Evolutionary conservation across 108 stramenopile genomes (phyloP).

Genomic region (Pseudonitzschia pungens): DNA sequence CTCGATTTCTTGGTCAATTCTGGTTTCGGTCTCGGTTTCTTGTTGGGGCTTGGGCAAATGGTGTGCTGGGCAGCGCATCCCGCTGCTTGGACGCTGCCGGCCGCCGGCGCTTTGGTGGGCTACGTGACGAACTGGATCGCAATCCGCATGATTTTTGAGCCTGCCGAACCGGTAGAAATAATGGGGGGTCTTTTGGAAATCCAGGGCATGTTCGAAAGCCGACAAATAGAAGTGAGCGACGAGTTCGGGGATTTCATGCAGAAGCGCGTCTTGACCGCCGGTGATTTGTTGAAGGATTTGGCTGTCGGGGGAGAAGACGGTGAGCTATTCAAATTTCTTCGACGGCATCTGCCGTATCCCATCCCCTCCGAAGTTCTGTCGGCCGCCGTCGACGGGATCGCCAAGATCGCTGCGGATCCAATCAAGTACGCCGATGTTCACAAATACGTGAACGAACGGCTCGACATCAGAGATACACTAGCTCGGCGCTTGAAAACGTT

Average conservation of each 20-base stretch:
- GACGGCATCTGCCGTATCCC: conserved; percentile 68
- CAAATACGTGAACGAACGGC: conserved; percentile 54
- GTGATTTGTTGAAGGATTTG: conserved; percentile 54
- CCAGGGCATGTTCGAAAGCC: conserved; percentile 88
- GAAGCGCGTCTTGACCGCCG: conserved; percentile 57
- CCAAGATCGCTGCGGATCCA: conserved; percentile 55
- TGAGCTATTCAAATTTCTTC: conserved; percentile 59
- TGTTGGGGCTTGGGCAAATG: conserved; percentile 86
- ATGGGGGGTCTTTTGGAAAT: conserved; percentile 51
- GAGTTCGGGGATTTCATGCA: conserved; percentile 75
- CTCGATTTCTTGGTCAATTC: conserved; percentile 82
- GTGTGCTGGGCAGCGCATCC: conserved; percentile 67
- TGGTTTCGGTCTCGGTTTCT: conserved; percentile 87
- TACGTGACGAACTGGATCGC: conserved; percentile 90
- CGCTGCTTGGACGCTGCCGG: conserved; percentile 86
- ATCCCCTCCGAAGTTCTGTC: conserved; percentile 58
- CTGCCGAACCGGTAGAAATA: conserved; percentile 69
- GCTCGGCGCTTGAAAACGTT: conserved; percentile 66
- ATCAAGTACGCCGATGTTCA: conserved; percentile 57
- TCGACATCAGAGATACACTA: conserved; percentile 76
- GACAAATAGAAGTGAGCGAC: conserved; percentile 85
- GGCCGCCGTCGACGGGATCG: conserved; percentile 62
- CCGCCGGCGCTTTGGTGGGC: conserved; percentile 78
- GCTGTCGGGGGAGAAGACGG: conserved; percentile 59
- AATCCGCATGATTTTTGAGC: conserved; percentile 82